These are phyloP conservation scores for Solanum bulbocastanum DNA, from an alignment of 257 asterid species.

Conservation along the genomic window DNA sequence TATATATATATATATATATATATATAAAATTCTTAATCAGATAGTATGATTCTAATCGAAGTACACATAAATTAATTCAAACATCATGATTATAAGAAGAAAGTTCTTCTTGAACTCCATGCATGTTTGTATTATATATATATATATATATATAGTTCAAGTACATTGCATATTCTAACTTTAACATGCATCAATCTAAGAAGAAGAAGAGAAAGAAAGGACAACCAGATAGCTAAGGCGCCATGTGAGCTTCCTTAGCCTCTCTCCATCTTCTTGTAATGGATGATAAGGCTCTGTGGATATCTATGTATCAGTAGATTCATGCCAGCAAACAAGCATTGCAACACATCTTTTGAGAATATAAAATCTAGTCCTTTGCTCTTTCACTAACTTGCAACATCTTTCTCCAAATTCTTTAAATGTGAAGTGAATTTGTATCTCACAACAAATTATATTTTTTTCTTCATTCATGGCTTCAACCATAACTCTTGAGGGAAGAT, in stretches of 20 bases:
- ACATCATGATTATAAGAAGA: neutral
- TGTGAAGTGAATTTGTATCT: neutral
- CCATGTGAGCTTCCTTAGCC: no score
- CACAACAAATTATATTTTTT: neutral
- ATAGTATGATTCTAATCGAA: neutral
- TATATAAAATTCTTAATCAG: neutral
- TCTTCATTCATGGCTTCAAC: neutral
- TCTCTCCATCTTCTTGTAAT: no score
- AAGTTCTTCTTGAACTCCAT: neutral
- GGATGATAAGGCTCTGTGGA: no score
- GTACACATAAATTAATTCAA: neutral
- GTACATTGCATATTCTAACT: neutral
- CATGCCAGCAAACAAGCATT: conserved; percentile 15
- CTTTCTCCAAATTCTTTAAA: conserved; percentile 5
- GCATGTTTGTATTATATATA: neutral
- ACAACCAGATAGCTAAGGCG: neutral
- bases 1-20: neutral
- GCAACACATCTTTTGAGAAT: conserved; percentile 10
- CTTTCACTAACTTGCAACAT: conserved; percentile 11
- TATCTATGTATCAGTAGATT: neutral
- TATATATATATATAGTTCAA: neutral
- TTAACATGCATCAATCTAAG: neutral
- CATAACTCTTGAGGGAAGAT: neutral
- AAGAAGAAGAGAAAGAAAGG: neutral
- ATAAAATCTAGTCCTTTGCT: conserved; percentile 13